Evolutionary conservation across 1,139 yeast species (phyloP).

Genomic region (Yamadazyma blattariae): DNA sequence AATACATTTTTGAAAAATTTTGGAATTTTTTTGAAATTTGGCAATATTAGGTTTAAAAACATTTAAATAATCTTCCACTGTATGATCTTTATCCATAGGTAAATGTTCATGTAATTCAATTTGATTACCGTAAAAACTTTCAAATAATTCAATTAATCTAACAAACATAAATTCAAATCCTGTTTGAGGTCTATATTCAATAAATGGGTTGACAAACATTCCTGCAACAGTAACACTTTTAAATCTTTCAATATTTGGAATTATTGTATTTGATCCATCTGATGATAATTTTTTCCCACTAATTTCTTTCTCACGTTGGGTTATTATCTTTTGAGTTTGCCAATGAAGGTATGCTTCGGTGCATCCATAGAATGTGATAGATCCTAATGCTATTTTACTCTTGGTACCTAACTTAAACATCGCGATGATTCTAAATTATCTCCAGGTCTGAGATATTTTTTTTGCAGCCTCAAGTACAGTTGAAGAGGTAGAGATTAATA

Average conservation of each 20-base stretch:
- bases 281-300: slow-evolving; percentile 3
- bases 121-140: slow-evolving; percentile 64
- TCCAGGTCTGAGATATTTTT: too few species aligned
- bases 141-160: slow-evolving; percentile 67
- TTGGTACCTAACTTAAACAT: slow-evolving; percentile 3
- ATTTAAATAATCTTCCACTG: slow-evolving; percentile 56
- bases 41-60: slow-evolving; percentile 57
- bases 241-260: slow-evolving; percentile 24
- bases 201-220: slow-evolving; percentile 84
- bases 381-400: slow-evolving; percentile 1
- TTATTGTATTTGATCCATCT: neutral
- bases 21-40: slow-evolving; percentile 31
- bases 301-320: slow-evolving; percentile 41
- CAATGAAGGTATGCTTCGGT: slow-evolving; percentile 63
- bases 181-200: slow-evolving; percentile 89
- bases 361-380: slow-evolving; percentile 53
- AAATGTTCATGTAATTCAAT: slow-evolving; percentile 37
- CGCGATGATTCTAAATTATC: too few species aligned
- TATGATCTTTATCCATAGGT: slow-evolving; percentile 43
- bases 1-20: slow-evolving; percentile 28
- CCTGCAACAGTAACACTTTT: slow-evolving; percentile 65
- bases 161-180: slow-evolving; percentile 79
- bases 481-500: too few species aligned
- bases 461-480: too few species aligned
- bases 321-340: slow-evolving; percentile 55